These are phyloP conservation scores for Ogataea methylovora DNA, from an alignment of 805 yeast genomes.

Conservation along the genomic window DNA sequence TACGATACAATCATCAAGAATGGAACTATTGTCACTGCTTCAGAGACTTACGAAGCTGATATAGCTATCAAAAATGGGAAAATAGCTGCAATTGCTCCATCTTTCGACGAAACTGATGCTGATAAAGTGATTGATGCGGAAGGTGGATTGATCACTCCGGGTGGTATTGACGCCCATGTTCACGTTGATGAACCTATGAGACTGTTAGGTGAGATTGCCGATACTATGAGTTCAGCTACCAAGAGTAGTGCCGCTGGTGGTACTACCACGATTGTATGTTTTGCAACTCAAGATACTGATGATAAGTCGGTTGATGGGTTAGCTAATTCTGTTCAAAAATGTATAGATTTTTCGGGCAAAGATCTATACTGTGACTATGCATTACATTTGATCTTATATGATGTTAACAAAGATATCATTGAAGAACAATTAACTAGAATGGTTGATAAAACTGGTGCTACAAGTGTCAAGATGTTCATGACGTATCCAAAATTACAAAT, in stretches of 20 bases:
- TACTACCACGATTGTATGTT: constrained; percentile 39
- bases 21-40: neutral
- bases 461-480: constrained; percentile 14
- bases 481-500: constrained; percentile 12
- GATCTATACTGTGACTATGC: constrained; percentile 38
- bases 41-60: neutral
- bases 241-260: constrained; percentile 43
- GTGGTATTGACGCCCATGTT: constrained; percentile 45
- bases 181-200: constrained; percentile 37
- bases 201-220: constrained; percentile 27
- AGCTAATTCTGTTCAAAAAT: constrained; percentile 8
- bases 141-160: constrained; percentile 42
- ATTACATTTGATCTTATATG: constrained; percentile 26
- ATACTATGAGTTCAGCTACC: constrained; percentile 36
- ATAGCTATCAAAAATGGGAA: constrained; percentile 28
- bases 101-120: constrained; percentile 7
- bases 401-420: neutral
- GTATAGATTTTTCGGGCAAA: constrained; percentile 2
- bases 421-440: constrained; percentile 1
- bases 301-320: constrained; percentile 21
- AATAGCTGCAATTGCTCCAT: constrained; percentile 10
- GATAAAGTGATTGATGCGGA: constrained; percentile 29
- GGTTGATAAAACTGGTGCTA: constrained; percentile 5
- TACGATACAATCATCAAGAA: neutral
- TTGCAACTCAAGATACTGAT: constrained; percentile 36